A percentile compares a stretch with the other conserved stretches of the same genome.
These are phyloP conservation scores for Citrus glauca DNA, from an alignment of 345 rosid species.

Conservation along the genomic window DNA sequence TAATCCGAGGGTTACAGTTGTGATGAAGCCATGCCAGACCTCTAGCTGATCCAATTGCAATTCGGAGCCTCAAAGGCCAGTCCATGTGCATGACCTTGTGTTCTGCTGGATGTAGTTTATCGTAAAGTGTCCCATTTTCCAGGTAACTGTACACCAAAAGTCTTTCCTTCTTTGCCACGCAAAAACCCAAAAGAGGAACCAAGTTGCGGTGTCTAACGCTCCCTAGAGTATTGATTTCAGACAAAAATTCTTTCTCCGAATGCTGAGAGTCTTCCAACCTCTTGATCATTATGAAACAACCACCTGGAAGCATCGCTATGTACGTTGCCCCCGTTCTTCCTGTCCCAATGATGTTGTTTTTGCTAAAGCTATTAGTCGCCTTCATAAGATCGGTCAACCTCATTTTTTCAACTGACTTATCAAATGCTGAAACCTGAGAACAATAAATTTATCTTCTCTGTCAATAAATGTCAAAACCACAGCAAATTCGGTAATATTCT, in stretches of 20 bases:
- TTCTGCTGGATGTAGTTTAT: constrained; percentile 13
- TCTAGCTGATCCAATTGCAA: constrained; percentile 23
- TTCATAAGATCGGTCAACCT: constrained; percentile 78
- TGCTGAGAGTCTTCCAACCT: constrained; percentile 9
- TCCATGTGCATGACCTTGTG: constrained; percentile 9
- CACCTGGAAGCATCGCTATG: constrained; percentile 58
- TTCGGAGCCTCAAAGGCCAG: constrained; percentile 26
- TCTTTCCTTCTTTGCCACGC: constrained; percentile 15
- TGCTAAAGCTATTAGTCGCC: constrained; percentile 78
- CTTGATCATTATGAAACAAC: constrained; percentile 18
- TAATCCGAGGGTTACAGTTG: constrained; percentile 11
- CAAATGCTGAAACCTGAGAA: constrained; percentile 78
- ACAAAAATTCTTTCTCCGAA: constrained; percentile 21
- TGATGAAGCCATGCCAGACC: constrained; percentile 42
- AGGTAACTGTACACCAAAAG: constrained; percentile 24
- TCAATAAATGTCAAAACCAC: neutral
- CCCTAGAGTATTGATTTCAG: constrained; percentile 18
- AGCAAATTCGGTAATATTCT: too few species aligned
- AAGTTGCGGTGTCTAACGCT: constrained; percentile 21
- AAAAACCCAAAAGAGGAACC: constrained; percentile 27
- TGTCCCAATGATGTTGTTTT: constrained; percentile 64
- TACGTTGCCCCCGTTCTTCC: constrained; percentile 90
- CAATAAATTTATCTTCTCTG: neutral
- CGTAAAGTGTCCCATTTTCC: constrained; percentile 23
- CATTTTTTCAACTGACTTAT: constrained; percentile 73